These are phyloP conservation scores for Takakia lepidozioides DNA, from an alignment of 225 moss, liverwort and hornwort species.

Conservation along the genomic window DNA sequence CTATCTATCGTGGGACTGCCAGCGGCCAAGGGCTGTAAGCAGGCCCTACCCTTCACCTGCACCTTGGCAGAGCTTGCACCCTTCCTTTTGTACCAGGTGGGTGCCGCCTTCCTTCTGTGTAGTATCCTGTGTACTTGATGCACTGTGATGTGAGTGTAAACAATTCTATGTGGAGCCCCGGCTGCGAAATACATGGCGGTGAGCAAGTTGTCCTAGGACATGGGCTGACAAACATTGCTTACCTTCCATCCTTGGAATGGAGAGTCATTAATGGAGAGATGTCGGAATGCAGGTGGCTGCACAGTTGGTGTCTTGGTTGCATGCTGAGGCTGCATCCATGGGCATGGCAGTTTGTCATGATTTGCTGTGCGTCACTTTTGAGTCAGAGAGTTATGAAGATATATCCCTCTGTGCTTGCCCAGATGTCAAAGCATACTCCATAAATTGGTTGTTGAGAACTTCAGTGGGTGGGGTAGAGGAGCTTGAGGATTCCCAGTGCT, in stretches of 20 bases:
- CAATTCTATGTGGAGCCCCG: too few species aligned
- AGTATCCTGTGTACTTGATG: background rate
- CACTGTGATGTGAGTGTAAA: background rate
- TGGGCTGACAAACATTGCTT: background rate
- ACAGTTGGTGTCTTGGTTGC: conserved; percentile 77
- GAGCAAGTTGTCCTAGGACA: background rate
- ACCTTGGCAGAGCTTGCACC: conserved; percentile 72
- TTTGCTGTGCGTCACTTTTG: conserved; percentile 72
- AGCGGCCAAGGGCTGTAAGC: conserved; percentile 29
- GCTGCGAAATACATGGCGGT: too few species aligned
- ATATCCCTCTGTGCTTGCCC: conserved; percentile 78
- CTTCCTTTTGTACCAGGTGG: conserved; percentile 82
- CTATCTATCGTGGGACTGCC: conserved; percentile 70
- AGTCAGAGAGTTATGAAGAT: conserved; percentile 66
- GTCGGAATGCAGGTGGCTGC: conserved; percentile 57
- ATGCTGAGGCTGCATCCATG: conserved; percentile 66
- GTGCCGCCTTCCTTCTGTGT: background rate
- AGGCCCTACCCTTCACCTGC: conserved; percentile 42
- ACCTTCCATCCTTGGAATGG: too few species aligned
- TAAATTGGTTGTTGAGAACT: conserved; percentile 71
- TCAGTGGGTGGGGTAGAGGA: conserved; percentile 46
- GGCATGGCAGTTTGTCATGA: conserved; percentile 69
- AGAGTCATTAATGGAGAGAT: too few species aligned
- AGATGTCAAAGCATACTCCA: conserved; percentile 53
- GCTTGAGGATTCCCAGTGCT: conserved; percentile 16